Evolutionary conservation across 768 basidiomycete species (phyloP).

Genomic region (Paxillus rubicundulus): DNA sequence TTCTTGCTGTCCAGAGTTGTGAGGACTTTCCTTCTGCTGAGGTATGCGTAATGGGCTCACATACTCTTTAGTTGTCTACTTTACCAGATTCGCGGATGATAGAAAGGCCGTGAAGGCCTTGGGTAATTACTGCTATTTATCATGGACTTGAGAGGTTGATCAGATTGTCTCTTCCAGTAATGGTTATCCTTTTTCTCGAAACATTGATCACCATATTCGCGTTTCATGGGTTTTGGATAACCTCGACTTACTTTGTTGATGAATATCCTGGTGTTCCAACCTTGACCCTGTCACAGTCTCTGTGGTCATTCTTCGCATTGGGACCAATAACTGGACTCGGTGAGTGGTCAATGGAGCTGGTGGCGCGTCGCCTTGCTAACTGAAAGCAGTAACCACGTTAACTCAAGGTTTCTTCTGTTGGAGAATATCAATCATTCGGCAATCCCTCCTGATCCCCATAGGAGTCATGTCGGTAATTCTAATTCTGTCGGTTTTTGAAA

Average conservation of each 20-base stretch:
- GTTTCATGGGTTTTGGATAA: conserved; percentile 14
- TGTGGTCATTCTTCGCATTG: background rate
- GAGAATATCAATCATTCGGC: conserved; percentile 14
- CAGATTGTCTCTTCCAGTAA: conserved; percentile 1
- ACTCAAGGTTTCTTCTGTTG: conserved; percentile 24
- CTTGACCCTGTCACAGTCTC: background rate
- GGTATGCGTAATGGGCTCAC: background rate
- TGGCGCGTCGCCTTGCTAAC: background rate
- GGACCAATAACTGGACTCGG: conserved; percentile 14
- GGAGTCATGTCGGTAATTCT: conserved; percentile 17
- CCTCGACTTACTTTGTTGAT: background rate
- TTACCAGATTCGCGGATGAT: conserved; percentile 16
- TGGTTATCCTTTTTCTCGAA: conserved; percentile 14
- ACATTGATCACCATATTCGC: conserved; percentile 7
- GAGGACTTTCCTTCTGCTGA: background rate
- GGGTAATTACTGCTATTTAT: conserved; percentile 2
- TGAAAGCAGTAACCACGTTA: conserved; percentile 8
- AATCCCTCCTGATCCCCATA: background rate
- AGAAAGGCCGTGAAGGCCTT: conserved; percentile 8
- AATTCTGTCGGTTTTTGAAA: background rate
- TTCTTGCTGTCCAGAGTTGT: conserved; percentile 16
- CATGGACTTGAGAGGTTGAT: background rate
- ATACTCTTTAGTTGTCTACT: conserved; percentile 15
- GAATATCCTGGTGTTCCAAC: background rate
- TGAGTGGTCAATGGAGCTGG: background rate